Evolutionary conservation across 768 basidiomycete genomes (phyloP), one percentile per base, ranked within the genome.

Genomic region (Boletus sp.): DNA sequence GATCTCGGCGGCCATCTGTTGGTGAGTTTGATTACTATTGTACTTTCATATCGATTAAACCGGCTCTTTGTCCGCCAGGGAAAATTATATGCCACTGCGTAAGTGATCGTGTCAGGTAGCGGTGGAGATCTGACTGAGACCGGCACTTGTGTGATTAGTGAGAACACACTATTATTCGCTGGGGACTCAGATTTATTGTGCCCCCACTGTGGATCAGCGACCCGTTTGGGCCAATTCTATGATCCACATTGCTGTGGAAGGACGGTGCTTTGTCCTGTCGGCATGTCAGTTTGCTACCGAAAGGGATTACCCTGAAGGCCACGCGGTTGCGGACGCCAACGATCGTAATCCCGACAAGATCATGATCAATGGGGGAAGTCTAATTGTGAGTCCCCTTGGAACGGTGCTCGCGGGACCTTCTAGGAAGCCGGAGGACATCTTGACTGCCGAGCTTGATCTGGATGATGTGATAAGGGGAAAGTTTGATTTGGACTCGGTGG

Each of bases 71-170:
- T 44, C n/a, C n/a, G 11, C 50, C 50, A 86, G 85, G 86, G 86
- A 87, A 58, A 86, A 87, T 64, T 85, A 85, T 58, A 85, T 86
- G 84, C 86, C 86, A 18, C 64, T 86, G 54, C 65, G 82, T 84
- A 55, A 47, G 82, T 72, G 41, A 44, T 33, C 1, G 47, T n/a
- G 29, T 39, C 18, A 33, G 35, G 15, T 3, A 5, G 32, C 10
- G 30, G n/a, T 28, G 29, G 18, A 28, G 6, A 4, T 41, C 46
- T 55, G 52, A 61, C 51, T 30, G 50, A 53, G 29, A 33, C 42
- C 42, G 39, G 54, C 42, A 28, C 11, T 12, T 35, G 15, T n/a
- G 14, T 32, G 30, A 37, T n/a, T 32, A 85, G 84, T 87, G 57
- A 77, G 85, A 41, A 76, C 80, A 3, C 77, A 78, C 65, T 85